These are phyloP conservation scores for Salix exigua DNA, from an alignment of 345 rosid genomes.

Conservation along the genomic window DNA sequence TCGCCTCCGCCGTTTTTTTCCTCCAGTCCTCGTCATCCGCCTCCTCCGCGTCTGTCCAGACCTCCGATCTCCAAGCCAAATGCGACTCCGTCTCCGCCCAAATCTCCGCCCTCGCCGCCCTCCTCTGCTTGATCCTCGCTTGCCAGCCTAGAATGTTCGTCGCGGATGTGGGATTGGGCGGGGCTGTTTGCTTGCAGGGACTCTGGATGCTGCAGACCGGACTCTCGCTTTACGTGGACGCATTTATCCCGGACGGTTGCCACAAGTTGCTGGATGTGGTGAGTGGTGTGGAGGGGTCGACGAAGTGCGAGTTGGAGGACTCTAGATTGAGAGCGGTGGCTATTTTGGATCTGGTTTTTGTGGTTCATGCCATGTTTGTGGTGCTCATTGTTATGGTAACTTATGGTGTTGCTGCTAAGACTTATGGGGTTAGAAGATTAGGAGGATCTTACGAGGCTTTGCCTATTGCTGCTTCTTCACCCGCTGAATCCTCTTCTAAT, in stretches of 20 bases:
- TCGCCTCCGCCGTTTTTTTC: slow-evolving; percentile 67
- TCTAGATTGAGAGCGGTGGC: slow-evolving; percentile 78
- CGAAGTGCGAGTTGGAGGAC: slow-evolving; percentile 74
- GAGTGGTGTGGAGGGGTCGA: slow-evolving; percentile 77
- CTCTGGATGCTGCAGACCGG: slow-evolving; percentile 90
- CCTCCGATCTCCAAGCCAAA: slow-evolving; percentile 79
- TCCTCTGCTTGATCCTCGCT: slow-evolving; percentile 66
- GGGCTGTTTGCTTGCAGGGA: slow-evolving; percentile 70
- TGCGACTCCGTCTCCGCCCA: slow-evolving; percentile 66
- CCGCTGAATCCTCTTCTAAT: slow-evolving; percentile 31
- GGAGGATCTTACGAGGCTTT: slow-evolving; percentile 83
- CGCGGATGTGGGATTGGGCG: slow-evolving; percentile 70
- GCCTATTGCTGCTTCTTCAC: slow-evolving; percentile 40
- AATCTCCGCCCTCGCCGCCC: slow-evolving; percentile 54
- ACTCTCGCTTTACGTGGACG: slow-evolving; percentile 76
- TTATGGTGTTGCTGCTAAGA: slow-evolving; percentile 53
- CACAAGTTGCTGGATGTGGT: slow-evolving; percentile 70
- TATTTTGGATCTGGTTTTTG: slow-evolving; percentile 69
- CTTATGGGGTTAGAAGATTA: slow-evolving; percentile 34
- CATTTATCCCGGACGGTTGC: slow-evolving; percentile 85
- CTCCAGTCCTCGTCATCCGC: slow-evolving; percentile 64
- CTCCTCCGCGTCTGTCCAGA: slow-evolving; percentile 61
- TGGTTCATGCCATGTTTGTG: slow-evolving; percentile 64
- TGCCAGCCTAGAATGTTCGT: slow-evolving; percentile 57
- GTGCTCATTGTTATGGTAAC: slow-evolving; percentile 48